Conservation (phyloP, 2,329 filamentous ascomycete genomes). For the Simplicillium aogashimaense region DNA sequence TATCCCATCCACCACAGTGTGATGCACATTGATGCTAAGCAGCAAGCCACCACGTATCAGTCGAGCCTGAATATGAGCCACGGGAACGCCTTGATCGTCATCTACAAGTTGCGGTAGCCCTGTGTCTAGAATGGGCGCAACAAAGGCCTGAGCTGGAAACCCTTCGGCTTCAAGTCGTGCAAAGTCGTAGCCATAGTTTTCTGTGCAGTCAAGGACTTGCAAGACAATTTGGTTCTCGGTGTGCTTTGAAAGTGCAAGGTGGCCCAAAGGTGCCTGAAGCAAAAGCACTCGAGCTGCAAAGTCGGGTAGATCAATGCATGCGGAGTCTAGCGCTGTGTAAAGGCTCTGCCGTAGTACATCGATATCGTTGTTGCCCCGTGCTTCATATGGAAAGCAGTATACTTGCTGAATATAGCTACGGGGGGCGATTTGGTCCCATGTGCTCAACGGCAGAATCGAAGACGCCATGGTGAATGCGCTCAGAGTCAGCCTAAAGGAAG, state of each 20-base stretch:
- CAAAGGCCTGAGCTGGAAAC: conserved; percentile 20
- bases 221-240: conserved; percentile 12
- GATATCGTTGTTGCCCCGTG: background rate
- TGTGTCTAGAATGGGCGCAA: conserved; percentile 13
- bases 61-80: conserved; percentile 25
- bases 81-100: conserved; percentile 18
- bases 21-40: conserved; percentile 29
- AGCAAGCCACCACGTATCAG: conserved; percentile 28
- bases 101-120: conserved; percentile 6
- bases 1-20: conserved; percentile 30
- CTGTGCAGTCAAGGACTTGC: background rate
- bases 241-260: conserved; percentile 10
- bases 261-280: conserved; percentile 6
- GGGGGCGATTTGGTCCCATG: conserved; percentile 11
- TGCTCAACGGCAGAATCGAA: conserved; percentile 4
- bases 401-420: conserved; percentile 8
- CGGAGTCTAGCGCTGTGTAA: conserved; percentile 5
- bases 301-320: conserved; percentile 12
- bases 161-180: conserved; percentile 13
- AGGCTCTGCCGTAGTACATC: conserved; percentile 10
- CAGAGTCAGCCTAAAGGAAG: too few relatives aligned
- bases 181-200: conserved; percentile 15
- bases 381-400: conserved; percentile 14
- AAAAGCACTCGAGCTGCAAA: conserved; percentile 17
- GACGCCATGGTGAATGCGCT: too few relatives aligned